Percentiles rank a stretch among this genome's conserved stretches.
Evolutionary conservation across 1,284 basidiomycete species (phyloP).

Genomic region (Sporisorium scitamineum): DNA sequence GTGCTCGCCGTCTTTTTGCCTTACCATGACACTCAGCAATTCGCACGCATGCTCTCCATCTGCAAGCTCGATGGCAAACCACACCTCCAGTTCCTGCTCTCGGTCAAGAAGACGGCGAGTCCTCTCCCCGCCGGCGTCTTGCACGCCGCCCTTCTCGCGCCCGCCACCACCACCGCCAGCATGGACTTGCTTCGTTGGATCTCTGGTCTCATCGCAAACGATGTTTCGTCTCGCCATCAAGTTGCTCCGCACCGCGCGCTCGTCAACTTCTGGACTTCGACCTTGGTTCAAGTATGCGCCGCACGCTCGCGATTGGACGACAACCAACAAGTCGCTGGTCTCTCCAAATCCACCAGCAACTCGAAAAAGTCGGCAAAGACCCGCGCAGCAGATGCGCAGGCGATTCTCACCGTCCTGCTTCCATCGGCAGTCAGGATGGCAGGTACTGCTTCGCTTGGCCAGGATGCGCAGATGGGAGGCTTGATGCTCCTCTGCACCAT

Average conservation of each 20-base stretch:
- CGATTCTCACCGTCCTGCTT: conserved; percentile 66
- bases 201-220: conserved; percentile 74
- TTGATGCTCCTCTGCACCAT: conserved; percentile 63
- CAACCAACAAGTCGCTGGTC: conserved; percentile 70
- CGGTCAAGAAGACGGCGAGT: conserved; percentile 57
- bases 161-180: conserved; percentile 71
- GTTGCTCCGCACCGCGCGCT: conserved; percentile 78
- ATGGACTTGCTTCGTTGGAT: conserved; percentile 78
- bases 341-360: conserved; percentile 47
- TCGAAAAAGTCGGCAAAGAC: conserved; percentile 44
- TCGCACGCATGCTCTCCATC: conserved; percentile 91
- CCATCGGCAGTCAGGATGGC: conserved; percentile 64
- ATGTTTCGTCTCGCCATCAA: conserved; percentile 72
- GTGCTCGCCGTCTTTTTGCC: conserved; percentile 87
- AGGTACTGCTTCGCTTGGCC: conserved; percentile 32
- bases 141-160: conserved; percentile 58
- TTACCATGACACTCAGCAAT: conserved; percentile 94
- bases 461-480: conserved; percentile 57
- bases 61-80: conserved; percentile 72
- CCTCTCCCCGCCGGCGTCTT: conserved; percentile 61
- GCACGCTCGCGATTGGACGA: conserved; percentile 44
- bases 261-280: conserved; percentile 85
- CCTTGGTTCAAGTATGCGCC: conserved; percentile 78
- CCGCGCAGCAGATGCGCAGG: conserved; percentile 54
- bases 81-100: conserved; percentile 55